Percentiles rank a stretch among this genome's conserved stretches.
Evolutionary conservation across 2,329 filamentous ascomycete genomes (phyloP).

Genomic region (Neurospora sp.): DNA sequence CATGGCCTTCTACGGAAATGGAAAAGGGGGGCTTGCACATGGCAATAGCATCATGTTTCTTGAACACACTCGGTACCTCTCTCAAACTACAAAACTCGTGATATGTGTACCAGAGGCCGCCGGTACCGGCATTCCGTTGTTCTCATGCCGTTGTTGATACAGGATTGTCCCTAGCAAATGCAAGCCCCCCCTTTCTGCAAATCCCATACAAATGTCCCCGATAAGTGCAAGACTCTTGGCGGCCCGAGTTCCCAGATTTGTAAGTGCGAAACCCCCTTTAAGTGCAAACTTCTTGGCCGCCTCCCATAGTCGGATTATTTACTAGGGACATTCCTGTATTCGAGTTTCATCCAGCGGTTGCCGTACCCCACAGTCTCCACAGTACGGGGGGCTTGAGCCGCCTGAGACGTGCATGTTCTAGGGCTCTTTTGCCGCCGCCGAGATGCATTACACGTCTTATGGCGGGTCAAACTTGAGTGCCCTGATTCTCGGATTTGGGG

Average conservation of each 20-base stretch:
- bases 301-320: no score
- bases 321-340: not conserved
- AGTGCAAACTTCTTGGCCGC: no score
- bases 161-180: no score
- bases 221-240: no score
- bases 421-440: not conserved
- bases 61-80: not conserved
- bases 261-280: no score
- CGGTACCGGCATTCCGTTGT: not conserved
- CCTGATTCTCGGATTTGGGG: not conserved
- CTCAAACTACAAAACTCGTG: not conserved
- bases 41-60: not conserved
- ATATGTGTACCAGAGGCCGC: not conserved
- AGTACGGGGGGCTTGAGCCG: not conserved
- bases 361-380: not conserved
- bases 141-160: not conserved
- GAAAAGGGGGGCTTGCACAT: not conserved
- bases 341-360: not conserved
- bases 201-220: no score
- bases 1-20: not conserved
- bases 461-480: not conserved
- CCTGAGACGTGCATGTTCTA: not conserved
- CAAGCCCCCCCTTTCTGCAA: no score
- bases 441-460: not conserved
- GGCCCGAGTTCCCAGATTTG: no score